Base-by-base conservation (phyloP, 2,329 filamentous ascomycete species). In the Colletotrichum cordylinicola region DNA sequence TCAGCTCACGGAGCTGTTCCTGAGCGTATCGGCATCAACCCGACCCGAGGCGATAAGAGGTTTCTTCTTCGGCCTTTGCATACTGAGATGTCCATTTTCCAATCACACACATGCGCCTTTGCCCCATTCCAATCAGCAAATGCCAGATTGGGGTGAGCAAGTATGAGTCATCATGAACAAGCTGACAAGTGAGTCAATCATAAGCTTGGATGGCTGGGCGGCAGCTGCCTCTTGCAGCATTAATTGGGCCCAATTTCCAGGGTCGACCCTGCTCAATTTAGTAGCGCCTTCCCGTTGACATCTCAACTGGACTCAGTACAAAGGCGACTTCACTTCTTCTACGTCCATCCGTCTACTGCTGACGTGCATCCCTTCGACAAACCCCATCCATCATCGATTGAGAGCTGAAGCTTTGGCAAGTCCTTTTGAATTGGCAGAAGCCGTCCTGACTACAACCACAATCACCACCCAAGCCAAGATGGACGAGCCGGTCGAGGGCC, bases 401-500 rank as follows among this genome's bases (percentile, higher is more conserved):
- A 33, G 8, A 10, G 18, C 13, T 13, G 4, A 10, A 4, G 5
- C 0, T n/a, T 21, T 52, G 39, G 5, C 9, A 48, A 9, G 2
- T 48, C 1, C 39, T 2, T 13, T 2, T 13, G 16, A 8, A 52
- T 52, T 56, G 12, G 10, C 55, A 61, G 12, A 52, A 21, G 43
- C n/a, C 43, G 3, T 52, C 43, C 31, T 31, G 2, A 60, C 8
- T 29, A 58, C 21, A 21, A 35, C 8, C 8, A 55, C 7, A 2
- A 18, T 7, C 39, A 27, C 29, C 29, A 10, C 21, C 37, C 35
- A 13, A 37, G 13, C n/a, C 8, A 16, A 16, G 3, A 72, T 72
- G 70, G 37, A 69, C 48, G 37, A 72, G 16, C 29, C 55, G 4
- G 33, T 89, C 4, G 87, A 89, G 58, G 87, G 87, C 15, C 85